Evolutionary conservation across 495 filamentous ascomycete species (phyloP).

Genomic region (Penicillium alfredii): DNA sequence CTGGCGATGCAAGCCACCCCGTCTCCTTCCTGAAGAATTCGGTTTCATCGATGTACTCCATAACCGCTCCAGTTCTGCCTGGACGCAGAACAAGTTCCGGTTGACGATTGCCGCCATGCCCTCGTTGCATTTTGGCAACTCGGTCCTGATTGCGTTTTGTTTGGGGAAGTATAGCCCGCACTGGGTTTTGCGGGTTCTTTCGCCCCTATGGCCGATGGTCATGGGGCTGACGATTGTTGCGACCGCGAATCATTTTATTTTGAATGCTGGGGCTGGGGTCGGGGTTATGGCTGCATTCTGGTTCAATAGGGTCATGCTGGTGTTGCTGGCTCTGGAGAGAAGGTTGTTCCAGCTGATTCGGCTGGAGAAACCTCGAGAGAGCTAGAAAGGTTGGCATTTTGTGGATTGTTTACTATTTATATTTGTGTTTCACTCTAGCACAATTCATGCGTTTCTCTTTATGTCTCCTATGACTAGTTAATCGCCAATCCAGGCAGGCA

Average conservation of each 20-base stretch:
- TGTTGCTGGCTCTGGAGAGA: conserved; percentile 51
- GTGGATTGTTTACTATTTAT: too few species aligned
- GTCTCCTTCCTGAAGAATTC: conserved; percentile 53
- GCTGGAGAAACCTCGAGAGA: conserved; percentile 45
- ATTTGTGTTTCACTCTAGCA: too few species aligned
- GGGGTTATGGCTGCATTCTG: conserved; percentile 43
- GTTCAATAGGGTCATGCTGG: conserved; percentile 46
- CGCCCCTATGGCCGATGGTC: conserved; percentile 50
- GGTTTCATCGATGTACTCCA: conserved; percentile 60
- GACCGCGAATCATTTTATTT: conserved; percentile 60
- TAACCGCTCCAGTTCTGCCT: conserved; percentile 49
- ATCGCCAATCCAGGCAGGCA: too few species aligned
- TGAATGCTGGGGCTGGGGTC: conserved; percentile 51
- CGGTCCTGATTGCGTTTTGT: conserved; percentile 53
- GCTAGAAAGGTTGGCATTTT: not conserved
- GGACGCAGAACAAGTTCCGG: conserved; percentile 54
- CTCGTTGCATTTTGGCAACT: conserved; percentile 54
- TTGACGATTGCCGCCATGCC: conserved; percentile 52
- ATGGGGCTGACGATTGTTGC: conserved; percentile 58
- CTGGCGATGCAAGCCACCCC: conserved; percentile 58
- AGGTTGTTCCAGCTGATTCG: conserved; percentile 43
- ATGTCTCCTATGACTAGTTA: too few species aligned
- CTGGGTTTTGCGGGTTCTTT: conserved; percentile 35
- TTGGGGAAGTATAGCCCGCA: conserved; percentile 43
- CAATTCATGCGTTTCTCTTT: too few species aligned